Conservation (phyloP, 2,329 filamentous ascomycete species). For the Kalaharituber pfeilii region DNA sequence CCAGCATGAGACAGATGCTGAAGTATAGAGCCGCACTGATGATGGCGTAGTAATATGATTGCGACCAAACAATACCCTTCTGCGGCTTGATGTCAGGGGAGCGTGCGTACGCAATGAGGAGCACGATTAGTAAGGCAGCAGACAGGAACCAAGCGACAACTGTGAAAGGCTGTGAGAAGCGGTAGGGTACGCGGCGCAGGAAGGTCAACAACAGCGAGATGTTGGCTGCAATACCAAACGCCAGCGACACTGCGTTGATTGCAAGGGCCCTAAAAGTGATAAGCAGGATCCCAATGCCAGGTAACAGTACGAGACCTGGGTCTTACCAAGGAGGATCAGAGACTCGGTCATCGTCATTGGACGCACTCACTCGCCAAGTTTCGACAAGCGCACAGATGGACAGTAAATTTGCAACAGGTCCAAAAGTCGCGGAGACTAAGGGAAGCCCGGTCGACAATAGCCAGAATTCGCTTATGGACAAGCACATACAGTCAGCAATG, state of each 20-base stretch:
- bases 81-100: conserved; percentile 33
- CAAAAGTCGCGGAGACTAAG: conserved; percentile 66
- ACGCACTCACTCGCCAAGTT: neutral
- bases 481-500: too few relatives aligned
- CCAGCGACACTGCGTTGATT: conserved; percentile 62
- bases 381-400: neutral
- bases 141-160: conserved; percentile 63
- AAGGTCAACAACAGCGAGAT: conserved; percentile 74
- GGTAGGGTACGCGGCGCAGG: conserved; percentile 60
- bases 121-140: conserved; percentile 46
- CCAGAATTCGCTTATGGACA: conserved; percentile 27
- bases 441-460: conserved; percentile 42
- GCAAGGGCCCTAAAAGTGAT: conserved; percentile 40
- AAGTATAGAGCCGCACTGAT: conserved; percentile 68
- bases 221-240: conserved; percentile 60
- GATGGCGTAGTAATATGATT: conserved; percentile 75
- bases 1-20: conserved; percentile 56
- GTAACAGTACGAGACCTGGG: conserved; percentile 44
- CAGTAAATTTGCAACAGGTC: conserved; percentile 62
- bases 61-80: conserved; percentile 33
- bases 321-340: neutral
- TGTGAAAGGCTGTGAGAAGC: conserved; percentile 63
- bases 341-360: neutral
- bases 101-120: conserved; percentile 47
- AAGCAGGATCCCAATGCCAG: neutral